Evolutionary conservation across 257 asterid genomes (phyloP), one percentile per base, ranked within the genome.

Genomic region (Apocynum venetum): DNA sequence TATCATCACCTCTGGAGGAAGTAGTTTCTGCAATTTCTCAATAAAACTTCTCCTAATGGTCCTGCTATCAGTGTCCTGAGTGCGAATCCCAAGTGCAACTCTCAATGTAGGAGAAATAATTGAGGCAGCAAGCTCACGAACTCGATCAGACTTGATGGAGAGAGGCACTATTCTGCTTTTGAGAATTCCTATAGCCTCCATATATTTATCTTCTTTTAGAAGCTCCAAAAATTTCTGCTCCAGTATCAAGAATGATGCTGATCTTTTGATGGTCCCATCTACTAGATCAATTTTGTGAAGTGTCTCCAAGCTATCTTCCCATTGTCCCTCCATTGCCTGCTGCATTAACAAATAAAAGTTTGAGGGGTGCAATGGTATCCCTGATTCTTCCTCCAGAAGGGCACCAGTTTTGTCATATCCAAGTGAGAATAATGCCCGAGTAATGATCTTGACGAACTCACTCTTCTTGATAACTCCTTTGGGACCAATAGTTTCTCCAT

Each of bases 171-270:
- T 78, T 48, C 71, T 52, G 35, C 36, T 51, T 38, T 72, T 77
- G 48, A 77, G 71, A 38, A 72, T 67, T 25, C 60, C 64, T 75
- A 78, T 6, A 46, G 81, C 81, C 20, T 71, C 81, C 77, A 20
- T 44, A 38, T 4, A 8, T 9, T 71, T 71, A n/a, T 71, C 71
- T 71, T 57, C 52, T 43, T 48, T 61, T 7, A 78, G 60, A 36
- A 78, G 81, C 59, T 71, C 60, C 1, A 70, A 72, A 38, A 78
- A 78, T 19, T 78, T 71, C 72, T 78, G 81, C 68, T 78, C 81
- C 72, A 78, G 20, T 78, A 78, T 78, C 59, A 78, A 35, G 70
- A 71, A 78, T 31, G 76, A 71, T 70, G 65, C 81, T 4, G 55
- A 71, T 15, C 64, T 59, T 35, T 41, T 44, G 44, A 70, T 5